Percentiles rank a stretch among this genome's conserved stretches.
phyloP scores from a whole-genome alignment of 257 asterid species.

The Gynochthodes officinalis region DNA sequence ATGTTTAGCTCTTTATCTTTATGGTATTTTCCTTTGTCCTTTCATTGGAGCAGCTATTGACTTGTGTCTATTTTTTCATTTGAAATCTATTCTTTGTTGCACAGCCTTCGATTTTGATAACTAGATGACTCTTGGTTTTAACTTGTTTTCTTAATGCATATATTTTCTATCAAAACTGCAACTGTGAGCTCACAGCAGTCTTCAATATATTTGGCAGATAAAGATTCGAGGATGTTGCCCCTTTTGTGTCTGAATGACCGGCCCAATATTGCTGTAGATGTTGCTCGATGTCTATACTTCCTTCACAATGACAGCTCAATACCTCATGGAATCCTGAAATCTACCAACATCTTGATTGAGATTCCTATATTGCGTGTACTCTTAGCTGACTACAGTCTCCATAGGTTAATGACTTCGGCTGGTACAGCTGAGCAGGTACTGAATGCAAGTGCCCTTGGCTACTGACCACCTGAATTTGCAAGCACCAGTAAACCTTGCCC shows the following conservation, averaged over 20 bases:
- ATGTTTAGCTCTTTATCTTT: slow-evolving; percentile 67
- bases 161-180: not conserved
- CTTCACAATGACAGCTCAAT: slow-evolving; percentile 73
- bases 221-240: slow-evolving; percentile 40
- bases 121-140: not conserved
- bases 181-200: not conserved
- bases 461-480: slow-evolving; percentile 85
- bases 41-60: not conserved
- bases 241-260: slow-evolving; percentile 54
- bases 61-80: not conserved
- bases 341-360: slow-evolving; percentile 69
- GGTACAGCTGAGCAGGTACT: slow-evolving; percentile 83
- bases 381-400: slow-evolving; percentile 78
- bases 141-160: not conserved
- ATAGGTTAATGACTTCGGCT: slow-evolving; percentile 66
- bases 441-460: slow-evolving; percentile 74
- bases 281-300: slow-evolving; percentile 65
- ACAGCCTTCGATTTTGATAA: not conserved
- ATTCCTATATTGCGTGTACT: slow-evolving; percentile 43
- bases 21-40: slow-evolving; percentile 31
- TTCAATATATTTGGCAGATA: slow-evolving; percentile 43
- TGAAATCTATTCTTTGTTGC: not conserved
- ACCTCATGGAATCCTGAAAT: slow-evolving; percentile 94
- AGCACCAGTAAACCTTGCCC: slow-evolving; percentile 74
- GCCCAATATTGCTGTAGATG: slow-evolving; percentile 57